Evolutionary conservation across 768 basidiomycete genomes (phyloP), one percentile per base, ranked within the genome.

Genomic region (Lentinula aciculospora): DNA sequence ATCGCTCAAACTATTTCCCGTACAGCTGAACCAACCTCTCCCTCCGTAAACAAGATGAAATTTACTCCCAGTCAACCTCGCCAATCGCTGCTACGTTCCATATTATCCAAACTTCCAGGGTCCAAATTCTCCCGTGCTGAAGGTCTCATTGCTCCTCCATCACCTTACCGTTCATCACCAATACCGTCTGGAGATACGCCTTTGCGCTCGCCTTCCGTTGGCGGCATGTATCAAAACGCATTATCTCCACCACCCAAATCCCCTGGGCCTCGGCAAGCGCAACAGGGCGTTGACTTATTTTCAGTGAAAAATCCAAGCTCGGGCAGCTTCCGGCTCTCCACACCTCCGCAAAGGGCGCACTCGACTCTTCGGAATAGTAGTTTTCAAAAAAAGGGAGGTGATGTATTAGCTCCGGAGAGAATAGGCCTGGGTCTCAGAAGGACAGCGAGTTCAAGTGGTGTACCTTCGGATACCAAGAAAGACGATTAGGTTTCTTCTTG

Each of bases 121-220:
- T 74, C 81, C 9, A 73, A 73, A 40, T 48, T 73, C 9, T 67
- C 74, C 21, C 72, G 81, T n/a, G 74, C 72, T 51, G 74, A 89
- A 62, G 92, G 89, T 12, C 72, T 92, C 53, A 83, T 93, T 58
- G 83, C 88, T 0, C 86, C 86, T 13, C 81, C 74, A 12, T 76
- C 85, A 7, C 71, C 68, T 44, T 67, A 71, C 9, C 67, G 66
- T 27, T 48, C 68, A 7, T 60, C 71, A 19, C 66, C 69, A 13
- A 67, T 17, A 17, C 47, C 29, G 23, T 32, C 36, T 36, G 36
- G 5, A 6, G 51, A 36, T 17, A 23, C 21, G 12, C 36, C 34
- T 17, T 23, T 36, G 17, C 36, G 23, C 15, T 37, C 51, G 19
- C 34, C 51, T 34, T 32, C 32, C 31, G 21, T 32, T 23, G 51